phyloP scores from a whole-genome alignment of 1,284 basidiomycete genomes.

The Puccinia hordei region DNA sequence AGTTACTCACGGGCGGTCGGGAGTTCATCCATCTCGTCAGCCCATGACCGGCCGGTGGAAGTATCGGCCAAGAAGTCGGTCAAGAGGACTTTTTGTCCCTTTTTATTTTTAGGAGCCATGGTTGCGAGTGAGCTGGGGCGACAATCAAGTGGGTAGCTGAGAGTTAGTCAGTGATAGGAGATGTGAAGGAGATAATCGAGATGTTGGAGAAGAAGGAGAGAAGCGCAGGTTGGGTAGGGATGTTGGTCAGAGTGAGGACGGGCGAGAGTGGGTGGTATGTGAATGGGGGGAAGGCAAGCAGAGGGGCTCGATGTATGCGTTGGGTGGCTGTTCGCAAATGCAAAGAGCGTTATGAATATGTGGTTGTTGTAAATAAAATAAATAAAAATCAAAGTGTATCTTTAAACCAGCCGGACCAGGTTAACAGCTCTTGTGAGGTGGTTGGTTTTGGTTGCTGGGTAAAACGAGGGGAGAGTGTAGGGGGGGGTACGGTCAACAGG shows the following conservation, averaged over 20 bases:
- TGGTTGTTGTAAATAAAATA: too few species aligned
- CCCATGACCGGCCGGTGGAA: slow-evolving; percentile 83
- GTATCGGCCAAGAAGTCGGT: slow-evolving; percentile 83
- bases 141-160: not conserved
- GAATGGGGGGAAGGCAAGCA: not conserved
- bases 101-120: slow-evolving; percentile 64
- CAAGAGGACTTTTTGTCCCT: slow-evolving; percentile 85
- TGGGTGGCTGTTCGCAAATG: not conserved
- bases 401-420: too few species aligned
- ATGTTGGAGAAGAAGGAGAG: not conserved
- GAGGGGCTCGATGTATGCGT: slow-evolving; percentile 4
- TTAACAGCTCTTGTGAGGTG: not conserved
- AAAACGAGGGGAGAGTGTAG: not conserved
- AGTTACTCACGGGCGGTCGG: slow-evolving; percentile 78
- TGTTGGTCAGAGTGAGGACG: too few species aligned
- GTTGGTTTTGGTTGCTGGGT: not conserved
- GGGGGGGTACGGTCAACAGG: not conserved
- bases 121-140: not conserved
- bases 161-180: not conserved
- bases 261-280: not conserved
- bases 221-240: not conserved
- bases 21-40: slow-evolving; percentile 89
- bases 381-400: too few species aligned
- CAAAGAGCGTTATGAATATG: too few species aligned
- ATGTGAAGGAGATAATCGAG: not conserved